A percentile compares a stretch with the other conserved stretches of the same genome.
phyloP scores from a whole-genome alignment of 306 rosid species.

The Acacia confusa region DNA sequence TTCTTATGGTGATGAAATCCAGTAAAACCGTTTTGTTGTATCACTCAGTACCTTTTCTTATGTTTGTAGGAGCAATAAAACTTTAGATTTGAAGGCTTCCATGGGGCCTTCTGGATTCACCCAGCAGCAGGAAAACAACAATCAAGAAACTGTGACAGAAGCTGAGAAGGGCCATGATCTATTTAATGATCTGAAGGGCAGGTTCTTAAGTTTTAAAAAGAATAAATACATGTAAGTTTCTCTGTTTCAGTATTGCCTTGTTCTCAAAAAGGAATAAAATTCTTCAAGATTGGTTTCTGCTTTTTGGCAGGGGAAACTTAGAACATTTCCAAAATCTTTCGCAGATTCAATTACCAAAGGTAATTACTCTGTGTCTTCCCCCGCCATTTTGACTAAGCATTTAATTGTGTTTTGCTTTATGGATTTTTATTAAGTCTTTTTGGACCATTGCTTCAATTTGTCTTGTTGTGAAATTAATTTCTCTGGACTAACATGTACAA shows the following conservation, averaged over 20 bases:
- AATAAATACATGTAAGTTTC: conserved; percentile 65
- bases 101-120: conserved; percentile 55
- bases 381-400: background rate
- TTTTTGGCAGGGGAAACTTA: conserved; percentile 54
- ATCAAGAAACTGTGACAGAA: conserved; percentile 42
- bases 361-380: conserved; percentile 23
- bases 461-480: background rate
- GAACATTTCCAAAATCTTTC: conserved; percentile 78
- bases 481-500: conserved; percentile 47
- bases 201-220: conserved; percentile 75
- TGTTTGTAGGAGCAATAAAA: conserved; percentile 50
- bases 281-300: conserved; percentile 32
- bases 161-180: conserved; percentile 45
- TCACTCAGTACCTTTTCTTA: conserved; percentile 13
- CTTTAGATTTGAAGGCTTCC: conserved; percentile 55
- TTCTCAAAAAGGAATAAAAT: background rate
- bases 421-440: conserved; percentile 19
- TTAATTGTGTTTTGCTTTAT: conserved; percentile 9
- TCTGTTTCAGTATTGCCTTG: conserved; percentile 32
- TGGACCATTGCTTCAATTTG: conserved; percentile 12
- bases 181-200: conserved; percentile 68
- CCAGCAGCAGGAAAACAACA: conserved; percentile 46
- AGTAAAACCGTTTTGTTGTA: background rate
- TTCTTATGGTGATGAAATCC: conserved; percentile 18
- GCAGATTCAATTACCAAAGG: conserved; percentile 81